A percentile compares a stretch with the other conserved stretches of the same genome.
These are phyloP conservation scores for Rhizophagus prolifer DNA, from an alignment of 192 early-diverging fungal genomes.

Conservation along the genomic window DNA sequence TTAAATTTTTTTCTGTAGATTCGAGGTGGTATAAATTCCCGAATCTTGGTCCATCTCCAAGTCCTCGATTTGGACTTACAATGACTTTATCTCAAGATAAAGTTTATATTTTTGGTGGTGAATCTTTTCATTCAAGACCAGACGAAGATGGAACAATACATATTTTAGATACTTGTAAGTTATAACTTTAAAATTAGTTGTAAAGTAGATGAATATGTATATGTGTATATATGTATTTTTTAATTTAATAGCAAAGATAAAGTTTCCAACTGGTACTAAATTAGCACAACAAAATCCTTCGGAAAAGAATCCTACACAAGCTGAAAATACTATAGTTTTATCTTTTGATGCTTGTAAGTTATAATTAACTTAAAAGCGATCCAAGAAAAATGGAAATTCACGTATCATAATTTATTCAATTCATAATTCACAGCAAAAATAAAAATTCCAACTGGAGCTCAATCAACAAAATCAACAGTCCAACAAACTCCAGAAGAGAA, in stretches of 20 bases:
- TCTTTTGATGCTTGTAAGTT: too few species aligned
- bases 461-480: not conserved
- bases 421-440: not conserved
- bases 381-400: too few species aligned
- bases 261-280: slow-evolving; percentile 30
- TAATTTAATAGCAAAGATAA: slow-evolving; percentile 44
- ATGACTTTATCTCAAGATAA: slow-evolving; percentile 47
- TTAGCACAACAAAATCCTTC: not conserved
- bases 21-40: slow-evolving; percentile 50
- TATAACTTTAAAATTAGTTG: not conserved
- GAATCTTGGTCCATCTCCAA: slow-evolving; percentile 42
- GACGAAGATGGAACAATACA: slow-evolving; percentile 45
- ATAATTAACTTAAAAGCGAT: too few species aligned
- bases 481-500: not conserved
- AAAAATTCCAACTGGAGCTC: not conserved
- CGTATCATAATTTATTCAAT: too few species aligned
- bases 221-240: not conserved
- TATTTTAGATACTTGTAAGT: slow-evolving; percentile 51
- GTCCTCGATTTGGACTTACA: slow-evolving; percentile 44
- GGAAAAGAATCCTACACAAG: too few species aligned
- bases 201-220: not conserved
- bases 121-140: slow-evolving; percentile 39
- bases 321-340: too few species aligned
- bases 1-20: too few species aligned
- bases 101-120: slow-evolving; percentile 55